Evolutionary conservation across 2,329 filamentous ascomycete genomes (phyloP), one percentile per base, ranked within the genome.

Genomic region (Remersonia thermophila): DNA sequence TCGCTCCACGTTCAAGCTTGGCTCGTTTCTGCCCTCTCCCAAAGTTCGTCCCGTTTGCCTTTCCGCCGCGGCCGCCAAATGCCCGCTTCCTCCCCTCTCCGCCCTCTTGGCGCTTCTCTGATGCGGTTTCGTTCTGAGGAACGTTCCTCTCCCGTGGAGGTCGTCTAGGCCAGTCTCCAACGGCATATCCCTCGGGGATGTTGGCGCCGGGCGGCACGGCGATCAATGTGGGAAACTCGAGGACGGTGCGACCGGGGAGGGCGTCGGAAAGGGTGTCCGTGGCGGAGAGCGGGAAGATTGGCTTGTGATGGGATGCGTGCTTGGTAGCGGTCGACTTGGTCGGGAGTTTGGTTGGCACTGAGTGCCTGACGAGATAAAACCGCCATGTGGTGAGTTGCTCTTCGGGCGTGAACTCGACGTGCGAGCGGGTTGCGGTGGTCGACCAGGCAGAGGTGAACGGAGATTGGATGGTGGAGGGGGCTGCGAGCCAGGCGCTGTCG

Each of bases 171-270:
- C 27, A n/a, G 8, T 17, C 27, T 2, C 46, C 52, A 2, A 52
- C 30, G 1, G 44, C 29, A 31, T 46, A 48, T 0, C 50, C 51
- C 2, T 41, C 27, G 1, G 55, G 53, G n/a, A 55, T 38, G 0
- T 6, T 7, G 7, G 25, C 35, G 1, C 25, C 29, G 7, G 47
- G 42, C 1, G 64, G 55, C 7, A 82, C 59, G 4, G 71, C 67
- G 50, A 80, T 76, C 10, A 86, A 65, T 0, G 80, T 84, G 1
- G 82, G 82, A 42, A 77, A 86, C 49, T 86, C 82, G 6, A 84
- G 58, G 0, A 87, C 65, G 0, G 65, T 68, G 23, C 67, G 69
- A 7, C 67, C 65, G n/a, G 55, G 55, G 1, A 87, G 64, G 6
- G 62, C 61, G 1, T 65, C 57, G 1, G 61, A 60, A 3, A 86